Evolutionary conservation across 2,329 filamentous ascomycete genomes (phyloP).

Genomic region (Cercospora beticola): DNA sequence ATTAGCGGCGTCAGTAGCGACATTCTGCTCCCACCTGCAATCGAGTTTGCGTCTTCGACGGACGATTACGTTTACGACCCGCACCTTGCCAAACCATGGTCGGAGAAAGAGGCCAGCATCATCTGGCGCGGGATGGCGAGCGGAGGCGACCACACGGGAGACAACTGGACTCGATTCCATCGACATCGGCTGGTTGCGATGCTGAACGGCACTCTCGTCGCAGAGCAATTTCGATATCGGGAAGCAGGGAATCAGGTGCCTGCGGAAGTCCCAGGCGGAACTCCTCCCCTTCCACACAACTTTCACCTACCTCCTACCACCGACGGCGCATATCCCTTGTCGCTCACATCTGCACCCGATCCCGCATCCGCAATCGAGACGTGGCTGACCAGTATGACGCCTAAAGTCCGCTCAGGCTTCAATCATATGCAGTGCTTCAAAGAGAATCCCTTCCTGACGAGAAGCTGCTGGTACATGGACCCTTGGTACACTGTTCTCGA

Average conservation of each 20-base stretch:
- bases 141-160: constrained; percentile 43
- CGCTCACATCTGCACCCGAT: neutral
- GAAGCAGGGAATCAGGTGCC: neutral
- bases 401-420: neutral
- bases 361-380: neutral
- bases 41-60: neutral
- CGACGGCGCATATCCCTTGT: neutral
- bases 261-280: neutral
- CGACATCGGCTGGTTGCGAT: constrained; percentile 71
- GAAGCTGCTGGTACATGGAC: constrained; percentile 1
- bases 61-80: neutral
- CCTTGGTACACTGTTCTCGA: neutral
- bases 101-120: constrained; percentile 39
- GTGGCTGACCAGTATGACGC: neutral
- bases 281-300: neutral
- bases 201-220: constrained; percentile 58
- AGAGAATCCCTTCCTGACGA: neutral
- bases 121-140: constrained; percentile 49
- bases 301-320: neutral
- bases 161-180: constrained; percentile 68
- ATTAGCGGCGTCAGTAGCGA: constrained; percentile 45
- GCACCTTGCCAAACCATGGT: constrained; percentile 34
- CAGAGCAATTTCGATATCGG: constrained; percentile 1
- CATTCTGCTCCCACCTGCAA: constrained; percentile 46
- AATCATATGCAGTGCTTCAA: neutral